Evolutionary conservation across 2,329 filamentous ascomycete species (phyloP), one percentile per base, ranked within the genome.

Genomic region (Shiraia bambusicola): DNA sequence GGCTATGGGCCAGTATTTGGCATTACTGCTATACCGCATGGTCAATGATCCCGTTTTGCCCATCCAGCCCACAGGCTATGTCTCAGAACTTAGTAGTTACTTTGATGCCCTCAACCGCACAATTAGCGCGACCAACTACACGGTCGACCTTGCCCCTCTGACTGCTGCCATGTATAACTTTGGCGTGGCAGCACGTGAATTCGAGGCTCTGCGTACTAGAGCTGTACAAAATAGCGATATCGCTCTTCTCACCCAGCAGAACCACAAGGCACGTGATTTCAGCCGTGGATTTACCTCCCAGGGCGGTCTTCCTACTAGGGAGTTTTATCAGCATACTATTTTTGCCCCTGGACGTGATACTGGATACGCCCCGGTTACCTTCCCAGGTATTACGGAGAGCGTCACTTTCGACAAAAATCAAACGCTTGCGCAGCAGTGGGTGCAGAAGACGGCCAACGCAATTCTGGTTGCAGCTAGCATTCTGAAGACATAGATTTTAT

Each of bases 1-100:
- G 6, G 73, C 71, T 2, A 75, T 79, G 50, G 75, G 74, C 5
- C 73, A 77, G 41, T 73, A 70, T 41, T 53, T 74, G 3, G 60
- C 69, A 0, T 60, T 76, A 6, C 58, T 76, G 5, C 57, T 69
- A 3, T 73, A 73, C 47, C 69, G 72, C 46, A 55, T 74, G 26
- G 58, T 67, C 9, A 65, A 48, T 22, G 69, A 72, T 37, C 51
- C 64, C 0, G 49, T 70, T 17, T 54, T 73, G 13, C 70, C 71
- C 8, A 66, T 68, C 17, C 62, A 73, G 38, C 61, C 69, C 3
- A 58, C 59, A 8, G 66, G 62, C 49, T 73, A 72, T 50, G 64
- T 63, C 28, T 43, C 63, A 11, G 65, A 71, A 39, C 45, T 74
- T 24, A 58, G 58, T 3, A 59, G 50, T 4, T 73, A 73, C 37